Base-by-base conservation (phyloP, 345 rosid species). In the Pistacia atlantica region DNA sequence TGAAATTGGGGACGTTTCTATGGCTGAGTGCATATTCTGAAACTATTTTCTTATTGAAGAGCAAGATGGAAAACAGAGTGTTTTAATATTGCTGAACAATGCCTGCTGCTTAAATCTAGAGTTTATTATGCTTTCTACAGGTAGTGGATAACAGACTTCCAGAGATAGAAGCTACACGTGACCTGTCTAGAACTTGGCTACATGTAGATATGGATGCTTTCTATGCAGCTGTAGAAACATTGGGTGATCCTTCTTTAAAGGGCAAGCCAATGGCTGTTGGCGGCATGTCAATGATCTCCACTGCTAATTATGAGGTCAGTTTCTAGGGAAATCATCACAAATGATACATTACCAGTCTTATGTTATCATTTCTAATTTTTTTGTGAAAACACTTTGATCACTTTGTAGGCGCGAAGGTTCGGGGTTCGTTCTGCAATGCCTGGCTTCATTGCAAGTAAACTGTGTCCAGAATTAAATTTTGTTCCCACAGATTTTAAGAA, bases 171-270 rank as follows among this genome's bases (percentile, higher is more conserved):
- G 89, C 87, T 55, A 88, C 87, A 8, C 97, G 97, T 1, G 95
- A 96, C 75, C 86, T 93, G 37, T 87, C 94, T 58, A 89, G 92
- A 81, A 71, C 79, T 79, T 92, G 99, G 94, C 78, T 96, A 67
- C 99, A 96, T 81, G 93, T 92, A 70, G 99, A 96, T 82, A 96
- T 96, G 97, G 97, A 96, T 89, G 99, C 98, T 78, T 92, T 96
- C 76, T 90, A 90, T 85, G 99, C 99, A 17, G 97, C 99, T 70
- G 99, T 92, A 67, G 99, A 96, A 84, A 92, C 97, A 75, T 81
- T 96, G 80, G 83, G 88, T 52, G 54, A 93, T 78, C 95, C 97
- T 76, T 89, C 88, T 0, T 84, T 93, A 9, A 84, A 87, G 73
- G 97, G 92, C 33, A 93, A 90, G 61, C 95, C 98, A 22, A 85